Percentiles rank a stretch among this genome's conserved stretches.
phyloP scores from a whole-genome alignment of 768 basidiomycete genomes.

The Russula foetens region DNA sequence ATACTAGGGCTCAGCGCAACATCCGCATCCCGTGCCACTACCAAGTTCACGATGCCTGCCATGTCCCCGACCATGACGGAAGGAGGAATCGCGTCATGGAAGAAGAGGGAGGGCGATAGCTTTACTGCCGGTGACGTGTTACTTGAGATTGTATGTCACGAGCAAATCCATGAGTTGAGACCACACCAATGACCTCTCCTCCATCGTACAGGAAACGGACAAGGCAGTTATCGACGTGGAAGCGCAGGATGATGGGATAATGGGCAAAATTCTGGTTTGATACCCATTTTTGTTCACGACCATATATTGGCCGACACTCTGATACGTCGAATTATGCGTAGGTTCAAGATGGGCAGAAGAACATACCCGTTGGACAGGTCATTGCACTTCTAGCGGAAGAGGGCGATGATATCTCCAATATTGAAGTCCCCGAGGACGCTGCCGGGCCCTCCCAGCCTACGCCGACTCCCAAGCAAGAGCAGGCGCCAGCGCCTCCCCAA shows the following conservation, averaged over 20 bases:
- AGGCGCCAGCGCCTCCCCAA: constrained; percentile 23
- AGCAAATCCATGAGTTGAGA: neutral
- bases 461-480: constrained; percentile 17
- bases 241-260: constrained; percentile 91
- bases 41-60: constrained; percentile 85
- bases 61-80: constrained; percentile 98
- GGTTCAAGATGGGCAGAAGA: constrained; percentile 73
- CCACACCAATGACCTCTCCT: neutral
- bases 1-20: constrained; percentile 48
- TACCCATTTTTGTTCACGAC: neutral
- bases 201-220: constrained; percentile 69
- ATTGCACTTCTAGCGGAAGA: constrained; percentile 94
- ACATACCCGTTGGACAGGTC: constrained; percentile 76
- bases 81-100: constrained; percentile 88
- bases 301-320: neutral
- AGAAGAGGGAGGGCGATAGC: constrained; percentile 74
- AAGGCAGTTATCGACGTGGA: constrained; percentile 98
- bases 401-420: constrained; percentile 88
- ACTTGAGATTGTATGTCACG: constrained; percentile 70
- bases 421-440: constrained; percentile 51
- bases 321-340: constrained; percentile 25
- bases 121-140: constrained; percentile 80
- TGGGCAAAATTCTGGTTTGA: constrained; percentile 88
- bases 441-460: constrained; percentile 15
- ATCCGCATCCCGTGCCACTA: constrained; percentile 47